Evolutionary conservation across 2,329 filamentous ascomycete species (phyloP), one percentile per base, ranked within the genome.

Genomic region (Cladosporium oxysporum): DNA sequence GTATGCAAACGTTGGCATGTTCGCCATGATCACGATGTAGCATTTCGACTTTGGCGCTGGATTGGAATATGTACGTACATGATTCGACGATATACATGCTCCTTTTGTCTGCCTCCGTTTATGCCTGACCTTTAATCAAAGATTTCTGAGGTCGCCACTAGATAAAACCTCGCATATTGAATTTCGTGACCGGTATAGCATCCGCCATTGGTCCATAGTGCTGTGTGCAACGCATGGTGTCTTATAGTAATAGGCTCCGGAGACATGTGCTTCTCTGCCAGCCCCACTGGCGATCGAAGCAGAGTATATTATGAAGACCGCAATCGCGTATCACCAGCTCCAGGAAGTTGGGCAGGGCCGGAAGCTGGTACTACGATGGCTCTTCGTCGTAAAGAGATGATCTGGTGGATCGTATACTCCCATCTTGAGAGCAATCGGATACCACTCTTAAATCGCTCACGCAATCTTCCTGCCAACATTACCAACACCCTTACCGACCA

Each of bases 381-480:
- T 58, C 12, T 12, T 26, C 21, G 12, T 23, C 16, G 52, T 11
- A 55, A 10, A 5, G 18, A 18, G 23, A 33, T 11, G 18, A 8
- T n/a, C 10, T n/a, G 21, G 18, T 33, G 11, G 52, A 29, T 31
- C 12, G 11, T 33, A 21, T 21, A 10, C 52, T 55, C 52, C 21
- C 26, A 3, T 2, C 10, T 31, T 2, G 26, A 55, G 52, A 55
- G 52, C 28, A 33, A 3, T 23, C 7, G 8, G 12, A 55, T 31
- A n/a, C n/a, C 21, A 26, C 11, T 44, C 8, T 35, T 21, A 14
- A 1, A 16, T 57, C 26, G 53, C 50, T 76, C 72, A 79, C 63
- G 87, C 87, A 77, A 97, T 90, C 81, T 98, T 98, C 75, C 93
- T 88, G 62, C 94, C 94, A 58, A 98, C 91, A 76, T 98, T 99